Base-by-base conservation (phyloP, 345 rosid genomes). In the Gossypium bickii region DNA sequence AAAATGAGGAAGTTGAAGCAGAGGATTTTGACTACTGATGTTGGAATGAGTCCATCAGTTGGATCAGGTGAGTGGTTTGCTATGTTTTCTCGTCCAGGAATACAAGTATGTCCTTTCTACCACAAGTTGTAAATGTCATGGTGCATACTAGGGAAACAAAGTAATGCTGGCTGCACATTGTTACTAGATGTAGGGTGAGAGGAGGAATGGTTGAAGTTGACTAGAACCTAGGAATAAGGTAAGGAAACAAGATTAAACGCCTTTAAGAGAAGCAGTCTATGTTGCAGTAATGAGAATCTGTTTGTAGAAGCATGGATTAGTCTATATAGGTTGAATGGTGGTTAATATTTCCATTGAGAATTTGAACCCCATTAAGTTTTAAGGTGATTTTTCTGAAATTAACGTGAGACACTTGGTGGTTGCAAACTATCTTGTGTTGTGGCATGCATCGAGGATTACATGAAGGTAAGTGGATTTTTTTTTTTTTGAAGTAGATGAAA, bases 1-100 rank as follows among this genome's bases (percentile, higher is more conserved):
- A 87, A 76, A 83, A 85, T 22, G 88, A 80, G 71, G 89, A 77
- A 8, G 70, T 78, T 71, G 72, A 52, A 38, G 77, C 67, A 25
- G 80, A 74, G 71, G 83, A 74, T 18, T 38, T 78, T 17, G 78
- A 81, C 70, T 34, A 44, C 71, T 38, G 80, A 83, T 67, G 58
- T 78, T 51, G 80, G 88, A 76, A 80, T 76, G 27, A 67, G 78
- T 74, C 64, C 64, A 74, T 70, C 77, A 66, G 67, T 66, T 84
- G 48, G 86, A 80, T 27, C 62, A 78, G 85, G 88, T 86, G 65
- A 82, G 80, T 64, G 62, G 17, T 6, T 47, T 58, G 15, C 67
- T 58, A 56, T 73, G 43, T 61, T 74, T 66, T 55, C 41, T 24
- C 10, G 24, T 58, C 65, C 7, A 0, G 15, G 58, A 52, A 45